Evolutionary conservation across 2,329 filamentous ascomycete species (phyloP).

Genomic region (Ophiostoma sp.): DNA sequence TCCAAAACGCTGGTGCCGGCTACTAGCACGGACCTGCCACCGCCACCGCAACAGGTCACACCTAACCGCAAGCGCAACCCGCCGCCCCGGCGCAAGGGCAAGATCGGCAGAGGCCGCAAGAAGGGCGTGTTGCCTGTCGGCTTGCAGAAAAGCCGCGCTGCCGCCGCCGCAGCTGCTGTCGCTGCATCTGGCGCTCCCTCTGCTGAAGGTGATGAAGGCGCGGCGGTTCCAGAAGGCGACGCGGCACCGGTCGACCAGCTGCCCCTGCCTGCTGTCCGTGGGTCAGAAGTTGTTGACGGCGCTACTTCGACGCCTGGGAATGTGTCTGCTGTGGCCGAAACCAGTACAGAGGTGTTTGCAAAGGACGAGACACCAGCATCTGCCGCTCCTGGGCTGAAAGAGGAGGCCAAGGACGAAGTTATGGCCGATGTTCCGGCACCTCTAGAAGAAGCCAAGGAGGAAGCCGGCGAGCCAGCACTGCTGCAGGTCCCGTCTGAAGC

Average conservation of each 20-base stretch:
- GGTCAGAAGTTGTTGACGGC: background rate
- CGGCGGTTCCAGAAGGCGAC: background rate
- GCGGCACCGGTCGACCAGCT: constrained; percentile 6
- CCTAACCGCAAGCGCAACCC: constrained; percentile 59
- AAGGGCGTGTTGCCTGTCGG: constrained; percentile 58
- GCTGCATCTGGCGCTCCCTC: constrained; percentile 32
- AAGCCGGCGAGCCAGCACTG: background rate
- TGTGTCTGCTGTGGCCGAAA: background rate
- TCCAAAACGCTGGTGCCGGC: constrained; percentile 52
- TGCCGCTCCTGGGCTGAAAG: constrained; percentile 11
- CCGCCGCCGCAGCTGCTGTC: constrained; percentile 22
- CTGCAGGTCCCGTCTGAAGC: background rate
- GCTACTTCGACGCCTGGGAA: background rate
- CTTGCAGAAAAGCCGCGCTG: constrained; percentile 24
- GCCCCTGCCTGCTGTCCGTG: constrained; percentile 14
- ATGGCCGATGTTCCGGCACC: constrained; percentile 18
- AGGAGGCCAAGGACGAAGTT: constrained; percentile 19
- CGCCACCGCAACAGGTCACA: constrained; percentile 34
- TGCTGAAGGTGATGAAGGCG: background rate
- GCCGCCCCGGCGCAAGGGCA: constrained; percentile 74
- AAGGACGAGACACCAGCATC: constrained; percentile 9
- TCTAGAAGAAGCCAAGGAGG: background rate
- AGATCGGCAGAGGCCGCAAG: constrained; percentile 68
- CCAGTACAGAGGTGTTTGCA: background rate
- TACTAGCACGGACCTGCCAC: constrained; percentile 47